Evolutionary conservation across 306 rosid genomes (phyloP).

Genomic region (Mimosa bimucronata): DNA sequence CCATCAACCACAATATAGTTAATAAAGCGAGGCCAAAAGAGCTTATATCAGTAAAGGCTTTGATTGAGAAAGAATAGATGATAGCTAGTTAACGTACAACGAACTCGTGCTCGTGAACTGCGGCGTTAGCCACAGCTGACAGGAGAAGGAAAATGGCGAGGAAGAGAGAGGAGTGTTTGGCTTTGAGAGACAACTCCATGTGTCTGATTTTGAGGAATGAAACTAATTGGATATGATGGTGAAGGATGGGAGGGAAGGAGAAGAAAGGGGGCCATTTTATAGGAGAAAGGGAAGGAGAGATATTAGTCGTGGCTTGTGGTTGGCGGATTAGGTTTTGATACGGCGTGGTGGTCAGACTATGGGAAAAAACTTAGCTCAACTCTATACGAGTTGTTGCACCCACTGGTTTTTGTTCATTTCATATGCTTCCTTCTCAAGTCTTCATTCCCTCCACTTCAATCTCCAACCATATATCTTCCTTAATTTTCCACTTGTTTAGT

Average conservation of each 20-base stretch:
- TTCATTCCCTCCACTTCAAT: constrained; percentile 14
- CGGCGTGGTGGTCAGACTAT: constrained; percentile 37
- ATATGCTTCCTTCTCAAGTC: constrained; percentile 60
- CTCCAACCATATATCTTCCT: neutral
- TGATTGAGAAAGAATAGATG: no score
- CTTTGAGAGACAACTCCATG: constrained; percentile 48
- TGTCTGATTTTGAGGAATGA: constrained; percentile 7
- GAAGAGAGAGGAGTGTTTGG: constrained; percentile 33
- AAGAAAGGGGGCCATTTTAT: constrained; percentile 41
- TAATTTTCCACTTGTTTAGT: constrained; percentile 1
- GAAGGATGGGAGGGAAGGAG: constrained; percentile 37
- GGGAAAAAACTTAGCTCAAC: constrained; percentile 61
- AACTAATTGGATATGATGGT: neutral
- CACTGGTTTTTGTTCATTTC: constrained; percentile 43
- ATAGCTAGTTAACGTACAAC: constrained; percentile 54
- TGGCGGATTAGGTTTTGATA: constrained; percentile 74
- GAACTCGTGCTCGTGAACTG: constrained; percentile 70
- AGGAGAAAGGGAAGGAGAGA: constrained; percentile 41
- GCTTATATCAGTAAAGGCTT: neutral
- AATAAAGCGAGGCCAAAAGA: neutral
- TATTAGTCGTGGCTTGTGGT: constrained; percentile 43
- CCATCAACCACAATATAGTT: neutral
- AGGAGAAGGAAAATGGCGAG: constrained; percentile 55
- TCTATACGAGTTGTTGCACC: constrained; percentile 82
- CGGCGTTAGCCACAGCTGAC: constrained; percentile 58